These are phyloP conservation scores for Periglandula ipomoeae DNA, from an alignment of 2,329 filamentous ascomycete species.

Conservation along the genomic window DNA sequence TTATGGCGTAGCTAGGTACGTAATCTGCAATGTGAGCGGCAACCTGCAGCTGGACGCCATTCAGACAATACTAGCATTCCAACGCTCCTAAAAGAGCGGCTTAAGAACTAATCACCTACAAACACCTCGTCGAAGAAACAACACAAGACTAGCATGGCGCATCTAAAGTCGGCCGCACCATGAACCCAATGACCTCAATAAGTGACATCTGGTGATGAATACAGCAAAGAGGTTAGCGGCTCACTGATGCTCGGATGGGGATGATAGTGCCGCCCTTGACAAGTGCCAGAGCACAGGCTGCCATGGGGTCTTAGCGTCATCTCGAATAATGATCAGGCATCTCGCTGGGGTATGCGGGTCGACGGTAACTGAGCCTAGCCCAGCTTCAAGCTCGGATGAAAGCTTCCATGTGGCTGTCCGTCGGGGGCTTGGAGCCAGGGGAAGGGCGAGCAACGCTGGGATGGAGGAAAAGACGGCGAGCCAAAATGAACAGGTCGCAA, in stretches of 20 bases:
- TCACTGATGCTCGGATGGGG: background rate
- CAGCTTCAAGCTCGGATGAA: background rate
- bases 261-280: background rate
- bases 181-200: no score
- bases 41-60: background rate
- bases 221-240: no score
- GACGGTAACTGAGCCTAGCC: background rate
- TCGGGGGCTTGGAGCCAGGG: background rate
- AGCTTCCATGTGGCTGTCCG: background rate
- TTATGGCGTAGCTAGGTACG: background rate
- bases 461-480: background rate
- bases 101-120: no score
- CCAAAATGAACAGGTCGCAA: background rate
- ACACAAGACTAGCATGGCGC: no score
- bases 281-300: background rate
- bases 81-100: background rate
- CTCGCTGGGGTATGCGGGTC: background rate
- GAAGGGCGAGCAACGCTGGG: background rate
- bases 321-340: background rate
- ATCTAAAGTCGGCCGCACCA: no score
- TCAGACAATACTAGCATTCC: background rate
- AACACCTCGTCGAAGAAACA: no score
- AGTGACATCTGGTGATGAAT: no score
- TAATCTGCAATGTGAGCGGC: background rate
- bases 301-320: background rate